Percentiles rank a stretch among this genome's conserved stretches.
Evolutionary conservation across 1,284 basidiomycete genomes (phyloP).

Genomic region (Trichosporon sp.): DNA sequence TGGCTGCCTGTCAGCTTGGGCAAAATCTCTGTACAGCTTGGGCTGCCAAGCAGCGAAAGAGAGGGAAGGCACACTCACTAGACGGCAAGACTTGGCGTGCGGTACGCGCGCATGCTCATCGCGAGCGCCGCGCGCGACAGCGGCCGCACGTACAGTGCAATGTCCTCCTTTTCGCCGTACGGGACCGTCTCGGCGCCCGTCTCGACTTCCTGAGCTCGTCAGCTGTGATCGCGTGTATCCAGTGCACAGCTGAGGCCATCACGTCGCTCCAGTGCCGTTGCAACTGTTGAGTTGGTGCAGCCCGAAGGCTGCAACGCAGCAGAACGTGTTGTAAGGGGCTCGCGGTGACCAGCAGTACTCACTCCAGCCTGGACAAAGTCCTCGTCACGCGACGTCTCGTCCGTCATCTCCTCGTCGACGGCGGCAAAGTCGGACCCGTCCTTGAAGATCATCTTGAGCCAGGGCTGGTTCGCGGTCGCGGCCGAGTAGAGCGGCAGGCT

Average conservation of each 20-base stretch:
- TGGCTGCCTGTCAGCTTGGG: constrained; percentile 30
- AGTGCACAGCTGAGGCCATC: too few relatives aligned
- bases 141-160: constrained; percentile 48
- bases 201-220: constrained; percentile 37
- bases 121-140: constrained; percentile 47
- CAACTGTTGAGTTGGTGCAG: too few relatives aligned
- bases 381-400: constrained; percentile 46
- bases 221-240: background rate
- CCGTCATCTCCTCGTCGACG: constrained; percentile 32
- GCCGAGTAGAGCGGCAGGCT: constrained; percentile 28
- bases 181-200: constrained; percentile 39
- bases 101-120: constrained; percentile 38
- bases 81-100: constrained; percentile 46
- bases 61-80: constrained; percentile 36
- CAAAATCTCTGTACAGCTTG: too few relatives aligned
- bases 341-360: constrained; percentile 12
- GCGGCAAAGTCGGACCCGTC: constrained; percentile 51
- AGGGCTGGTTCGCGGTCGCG: constrained; percentile 41
- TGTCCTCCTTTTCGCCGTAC: constrained; percentile 43
- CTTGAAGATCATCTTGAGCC: constrained; percentile 46
- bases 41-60: too few relatives aligned
- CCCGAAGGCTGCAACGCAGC: background rate
- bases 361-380: constrained; percentile 49
- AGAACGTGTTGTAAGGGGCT: background rate
- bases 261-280: too few relatives aligned